Evolutionary conservation across 1,284 basidiomycete species (phyloP).

Genomic region (Cryptococcus neoformans): DNA sequence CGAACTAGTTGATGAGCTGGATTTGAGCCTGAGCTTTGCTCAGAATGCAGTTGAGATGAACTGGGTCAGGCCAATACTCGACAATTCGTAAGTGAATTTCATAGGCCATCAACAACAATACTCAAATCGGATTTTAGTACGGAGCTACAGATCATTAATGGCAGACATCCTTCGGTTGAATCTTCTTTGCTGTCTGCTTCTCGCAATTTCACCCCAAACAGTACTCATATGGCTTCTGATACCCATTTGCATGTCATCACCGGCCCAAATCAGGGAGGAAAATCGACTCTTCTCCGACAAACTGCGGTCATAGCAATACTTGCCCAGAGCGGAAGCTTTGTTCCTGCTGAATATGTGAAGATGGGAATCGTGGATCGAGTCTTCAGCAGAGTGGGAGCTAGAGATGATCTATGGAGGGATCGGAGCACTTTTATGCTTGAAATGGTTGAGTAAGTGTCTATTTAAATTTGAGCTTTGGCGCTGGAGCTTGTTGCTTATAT

Average conservation of each 20-base stretch:
- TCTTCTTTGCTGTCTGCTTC: conserved; percentile 73
- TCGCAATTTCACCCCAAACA: conserved; percentile 79
- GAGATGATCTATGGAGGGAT: conserved; percentile 91
- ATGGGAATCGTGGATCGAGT: conserved; percentile 87
- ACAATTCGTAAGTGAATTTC: conserved; percentile 59
- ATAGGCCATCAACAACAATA: neutral
- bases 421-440: conserved; percentile 77
- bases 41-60: conserved; percentile 74
- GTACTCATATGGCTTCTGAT: conserved; percentile 59
- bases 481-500: too few species aligned
- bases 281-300: conserved; percentile 90
- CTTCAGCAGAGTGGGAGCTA: conserved; percentile 92
- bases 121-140: conserved; percentile 51
- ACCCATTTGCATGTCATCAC: conserved; percentile 77
- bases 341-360: conserved; percentile 75
- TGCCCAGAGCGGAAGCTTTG: conserved; percentile 89
- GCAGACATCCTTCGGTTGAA: conserved; percentile 91
- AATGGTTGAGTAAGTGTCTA: conserved; percentile 46
- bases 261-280: conserved; percentile 93
- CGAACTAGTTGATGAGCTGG: conserved; percentile 80
- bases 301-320: conserved; percentile 86
- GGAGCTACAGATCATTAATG: conserved; percentile 66
- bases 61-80: conserved; percentile 69
- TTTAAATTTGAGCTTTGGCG: neutral
- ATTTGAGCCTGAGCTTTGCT: conserved; percentile 79